These are phyloP conservation scores for Cicer judaicum DNA, from an alignment of 306 rosid genomes.

Conservation along the genomic window DNA sequence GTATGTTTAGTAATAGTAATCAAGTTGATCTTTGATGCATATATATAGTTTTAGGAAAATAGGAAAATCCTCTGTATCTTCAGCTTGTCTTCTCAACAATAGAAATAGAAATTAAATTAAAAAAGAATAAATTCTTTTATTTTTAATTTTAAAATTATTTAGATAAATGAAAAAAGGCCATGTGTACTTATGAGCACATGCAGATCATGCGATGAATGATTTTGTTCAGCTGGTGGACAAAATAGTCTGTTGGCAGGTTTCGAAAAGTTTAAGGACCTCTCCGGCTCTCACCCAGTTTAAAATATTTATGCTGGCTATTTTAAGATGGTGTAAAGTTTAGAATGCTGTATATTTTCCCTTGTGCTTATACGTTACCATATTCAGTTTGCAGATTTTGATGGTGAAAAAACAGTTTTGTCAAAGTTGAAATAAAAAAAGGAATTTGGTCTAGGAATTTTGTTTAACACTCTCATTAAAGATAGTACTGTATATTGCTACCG, in stretches of 20 bases:
- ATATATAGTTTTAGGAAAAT: neutral
- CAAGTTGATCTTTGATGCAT: neutral
- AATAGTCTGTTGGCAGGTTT: neutral
- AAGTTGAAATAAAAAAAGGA: slow-evolving; percentile 25
- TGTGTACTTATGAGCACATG: neutral
- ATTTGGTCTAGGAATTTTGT: slow-evolving; percentile 16
- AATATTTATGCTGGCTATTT: slow-evolving; percentile 17
- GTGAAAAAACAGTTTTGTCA: neutral
- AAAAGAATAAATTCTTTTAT: neutral
- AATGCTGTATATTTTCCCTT: slow-evolving; percentile 10
- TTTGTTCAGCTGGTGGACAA: slow-evolving; percentile 24
- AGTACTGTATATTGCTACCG: slow-evolving; percentile 9
- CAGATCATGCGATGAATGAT: neutral
- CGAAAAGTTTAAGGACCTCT: neutral
- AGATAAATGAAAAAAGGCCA: neutral
- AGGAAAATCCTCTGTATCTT: neutral
- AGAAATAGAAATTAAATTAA: slow-evolving; percentile 21
- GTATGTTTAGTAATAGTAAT: neutral
- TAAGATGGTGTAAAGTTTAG: neutral
- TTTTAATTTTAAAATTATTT: neutral
- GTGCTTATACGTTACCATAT: neutral
- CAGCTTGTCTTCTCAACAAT: neutral
- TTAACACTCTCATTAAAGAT: slow-evolving; percentile 19
- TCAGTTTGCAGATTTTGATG: neutral
- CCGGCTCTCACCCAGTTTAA: neutral